phyloP scores from a whole-genome alignment of 2,329 filamentous ascomycete species.

The Ceratocystiopsis minuta region DNA sequence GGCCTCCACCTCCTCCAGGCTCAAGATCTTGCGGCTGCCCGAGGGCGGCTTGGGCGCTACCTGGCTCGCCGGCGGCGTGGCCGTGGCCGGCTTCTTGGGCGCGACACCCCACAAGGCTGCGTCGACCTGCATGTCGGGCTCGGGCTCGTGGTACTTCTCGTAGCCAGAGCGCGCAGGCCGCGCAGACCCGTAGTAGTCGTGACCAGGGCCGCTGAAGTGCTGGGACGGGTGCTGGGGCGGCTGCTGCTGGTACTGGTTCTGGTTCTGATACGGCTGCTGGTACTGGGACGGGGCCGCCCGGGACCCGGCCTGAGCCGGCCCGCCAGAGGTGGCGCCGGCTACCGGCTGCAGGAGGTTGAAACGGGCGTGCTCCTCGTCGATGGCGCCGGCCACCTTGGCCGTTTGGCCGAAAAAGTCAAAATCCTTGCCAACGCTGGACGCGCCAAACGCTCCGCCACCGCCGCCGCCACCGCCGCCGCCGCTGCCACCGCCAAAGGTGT shows the following conservation, averaged over 20 bases:
- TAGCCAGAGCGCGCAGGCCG: conserved; percentile 66
- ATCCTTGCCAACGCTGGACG: conserved; percentile 57
- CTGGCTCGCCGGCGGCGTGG: conserved; percentile 15
- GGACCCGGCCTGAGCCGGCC: conserved; percentile 5
- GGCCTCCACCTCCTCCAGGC: conserved; percentile 89
- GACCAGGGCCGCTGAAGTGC: conserved; percentile 10
- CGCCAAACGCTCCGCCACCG: conserved; percentile 26
- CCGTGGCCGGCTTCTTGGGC: conserved; percentile 31
- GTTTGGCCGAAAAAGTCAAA: conserved; percentile 96
- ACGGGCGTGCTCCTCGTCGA: conserved; percentile 79
- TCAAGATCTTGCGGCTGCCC: conserved; percentile 64
- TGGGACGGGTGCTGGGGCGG: not conserved
- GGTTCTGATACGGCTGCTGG: conserved; percentile 4
- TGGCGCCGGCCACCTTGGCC: conserved; percentile 65
- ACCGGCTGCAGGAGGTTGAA: conserved; percentile 58
- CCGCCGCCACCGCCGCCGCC: not conserved
- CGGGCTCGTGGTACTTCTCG: conserved; percentile 76
- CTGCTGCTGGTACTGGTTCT: conserved; percentile 5
- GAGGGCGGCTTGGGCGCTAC: conserved; percentile 16
- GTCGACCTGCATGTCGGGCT: conserved; percentile 82
- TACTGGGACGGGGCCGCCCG: conserved; percentile 6
- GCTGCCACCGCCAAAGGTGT: conserved; percentile 56
- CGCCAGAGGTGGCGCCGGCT: conserved; percentile 21
- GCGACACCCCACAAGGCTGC: conserved; percentile 80
- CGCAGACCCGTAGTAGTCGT: conserved; percentile 9